Conservation (phyloP, 495 filamentous ascomycete genomes). For the Echria macrotheca region DNA sequence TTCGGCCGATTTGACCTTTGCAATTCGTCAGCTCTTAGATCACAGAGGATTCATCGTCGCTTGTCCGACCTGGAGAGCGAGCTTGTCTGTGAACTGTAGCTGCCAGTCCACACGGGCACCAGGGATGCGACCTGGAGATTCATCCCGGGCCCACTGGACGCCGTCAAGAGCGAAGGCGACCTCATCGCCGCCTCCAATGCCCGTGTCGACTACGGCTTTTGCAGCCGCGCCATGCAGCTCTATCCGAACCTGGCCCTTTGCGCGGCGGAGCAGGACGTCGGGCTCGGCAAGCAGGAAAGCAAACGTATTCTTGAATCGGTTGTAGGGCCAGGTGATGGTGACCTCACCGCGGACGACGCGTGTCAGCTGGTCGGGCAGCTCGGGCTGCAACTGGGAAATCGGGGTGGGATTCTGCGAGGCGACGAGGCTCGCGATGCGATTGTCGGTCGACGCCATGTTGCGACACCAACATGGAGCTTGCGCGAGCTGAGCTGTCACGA, state of each 20-base stretch:
- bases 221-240: constrained; percentile 70
- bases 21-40: no score
- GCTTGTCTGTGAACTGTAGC: constrained; percentile 52
- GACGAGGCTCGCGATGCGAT: constrained; percentile 8
- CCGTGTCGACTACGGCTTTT: constrained; percentile 57
- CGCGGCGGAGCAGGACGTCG: constrained; percentile 75
- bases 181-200: constrained; percentile 71
- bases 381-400: constrained; percentile 66
- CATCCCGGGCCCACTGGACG: constrained; percentile 50
- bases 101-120: constrained; percentile 72
- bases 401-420: constrained; percentile 28
- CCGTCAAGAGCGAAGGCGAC: constrained; percentile 64
- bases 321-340: constrained; percentile 89
- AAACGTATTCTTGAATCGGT: constrained; percentile 61
- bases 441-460: constrained; percentile 20
- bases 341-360: constrained; percentile 55
- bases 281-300: constrained; percentile 78
- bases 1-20: constrained; percentile 32
- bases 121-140: constrained; percentile 52
- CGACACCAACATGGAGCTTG: not conserved
- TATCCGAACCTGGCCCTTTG: constrained; percentile 77
- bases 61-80: constrained; percentile 57
- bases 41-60: not conserved
- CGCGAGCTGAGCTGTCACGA: no score
- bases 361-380: constrained; percentile 30